Evolutionary conservation across 257 asterid genomes (phyloP).

Genomic region (Solanum piurae): DNA sequence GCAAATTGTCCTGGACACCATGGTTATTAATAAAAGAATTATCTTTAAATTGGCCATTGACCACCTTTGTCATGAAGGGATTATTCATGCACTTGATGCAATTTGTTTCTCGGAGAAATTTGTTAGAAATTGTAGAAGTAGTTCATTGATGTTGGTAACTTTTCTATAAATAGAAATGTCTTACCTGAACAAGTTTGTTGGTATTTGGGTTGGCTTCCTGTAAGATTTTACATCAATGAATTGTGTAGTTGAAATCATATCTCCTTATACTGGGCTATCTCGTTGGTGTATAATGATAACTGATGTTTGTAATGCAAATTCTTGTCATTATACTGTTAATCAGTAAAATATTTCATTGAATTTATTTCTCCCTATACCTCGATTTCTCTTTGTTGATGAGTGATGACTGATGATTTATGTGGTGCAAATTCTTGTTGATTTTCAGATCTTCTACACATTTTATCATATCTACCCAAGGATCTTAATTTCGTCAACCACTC

Average conservation of each 20-base stretch:
- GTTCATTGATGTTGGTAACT: background rate
- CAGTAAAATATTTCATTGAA: background rate
- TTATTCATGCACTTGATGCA: background rate
- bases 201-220: background rate
- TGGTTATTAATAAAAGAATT: background rate
- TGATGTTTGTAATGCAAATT: background rate
- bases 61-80: background rate
- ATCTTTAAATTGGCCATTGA: background rate
- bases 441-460: conserved; percentile 88
- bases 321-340: background rate
- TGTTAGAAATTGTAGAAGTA: background rate
- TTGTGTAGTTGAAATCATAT: background rate
- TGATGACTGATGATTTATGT: background rate
- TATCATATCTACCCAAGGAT: conserved; percentile 78
- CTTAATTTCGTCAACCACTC: conserved; percentile 85
- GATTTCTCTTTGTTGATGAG: background rate
- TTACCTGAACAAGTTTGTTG: background rate
- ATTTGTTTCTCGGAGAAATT: background rate
- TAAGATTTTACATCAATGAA: background rate
- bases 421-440: conserved; percentile 10
- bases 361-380: background rate
- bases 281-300: background rate
- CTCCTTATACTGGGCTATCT: background rate
- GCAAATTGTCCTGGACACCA: background rate
- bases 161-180: background rate